Percentiles rank a stretch among this genome's conserved stretches.
Conservation (phyloP, 108 stramenopile species). For the Schizochytrium sp. region DNA sequence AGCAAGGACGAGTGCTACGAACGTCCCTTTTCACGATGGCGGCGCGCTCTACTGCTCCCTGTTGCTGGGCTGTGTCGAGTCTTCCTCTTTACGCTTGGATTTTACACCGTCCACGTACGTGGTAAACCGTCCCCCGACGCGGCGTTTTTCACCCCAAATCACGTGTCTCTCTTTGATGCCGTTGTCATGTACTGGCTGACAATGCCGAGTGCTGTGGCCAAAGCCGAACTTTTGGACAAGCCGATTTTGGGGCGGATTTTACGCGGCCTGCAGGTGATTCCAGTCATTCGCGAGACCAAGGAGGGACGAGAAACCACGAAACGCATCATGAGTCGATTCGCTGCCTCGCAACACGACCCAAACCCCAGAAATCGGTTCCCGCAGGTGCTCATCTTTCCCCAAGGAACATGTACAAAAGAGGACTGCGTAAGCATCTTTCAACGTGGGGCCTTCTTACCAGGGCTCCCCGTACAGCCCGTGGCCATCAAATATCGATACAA, state of each 20-base stretch:
- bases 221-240: conserved; percentile 30
- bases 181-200: conserved; percentile 28
- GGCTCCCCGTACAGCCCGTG: conserved; percentile 35
- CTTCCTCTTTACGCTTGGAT: conserved; percentile 26
- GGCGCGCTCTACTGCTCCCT: conserved; percentile 23
- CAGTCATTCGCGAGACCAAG: background rate
- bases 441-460: conserved; percentile 37
- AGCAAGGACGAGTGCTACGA: conserved; percentile 17
- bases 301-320: conserved; percentile 2
- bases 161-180: conserved; percentile 35
- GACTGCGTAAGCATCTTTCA: conserved; percentile 34
- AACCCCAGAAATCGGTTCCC: conserved; percentile 23
- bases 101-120: conserved; percentile 22
- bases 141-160: conserved; percentile 33
- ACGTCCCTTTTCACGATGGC: conserved; percentile 19
- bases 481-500: conserved; percentile 18
- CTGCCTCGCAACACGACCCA: background rate
- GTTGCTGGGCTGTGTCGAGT: conserved; percentile 30
- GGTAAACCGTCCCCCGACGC: conserved; percentile 14
- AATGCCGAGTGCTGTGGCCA: conserved; percentile 29
- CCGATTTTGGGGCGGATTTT: conserved; percentile 22
- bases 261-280: conserved; percentile 25
- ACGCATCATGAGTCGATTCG: background rate
- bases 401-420: conserved; percentile 38
- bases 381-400: conserved; percentile 38